Percentiles rank a stretch among this genome's conserved stretches.
Evolutionary conservation across 345 rosid genomes (phyloP).

Genomic region (Lagerstroemia speciosa): DNA sequence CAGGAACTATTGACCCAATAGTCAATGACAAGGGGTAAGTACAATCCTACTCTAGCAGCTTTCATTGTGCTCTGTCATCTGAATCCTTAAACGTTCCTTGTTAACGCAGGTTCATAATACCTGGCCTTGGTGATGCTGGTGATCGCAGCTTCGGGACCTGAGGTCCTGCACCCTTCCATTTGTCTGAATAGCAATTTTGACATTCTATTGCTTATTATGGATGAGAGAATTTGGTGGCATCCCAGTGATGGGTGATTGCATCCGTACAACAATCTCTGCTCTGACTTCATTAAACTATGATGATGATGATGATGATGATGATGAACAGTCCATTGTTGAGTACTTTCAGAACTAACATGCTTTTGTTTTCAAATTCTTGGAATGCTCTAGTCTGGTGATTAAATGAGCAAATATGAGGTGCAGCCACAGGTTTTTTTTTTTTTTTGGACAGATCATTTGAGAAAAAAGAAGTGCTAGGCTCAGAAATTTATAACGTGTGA

Average conservation of each 20-base stretch:
- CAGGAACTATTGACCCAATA: conserved; percentile 80
- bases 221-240: background rate
- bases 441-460: too few relatives aligned
- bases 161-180: too few relatives aligned
- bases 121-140: conserved; percentile 99
- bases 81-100: background rate
- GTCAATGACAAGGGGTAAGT: conserved; percentile 80
- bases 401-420: too few relatives aligned
- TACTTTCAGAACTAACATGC: too few relatives aligned
- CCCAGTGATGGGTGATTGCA: background rate
- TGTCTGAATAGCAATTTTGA: conserved; percentile 5
- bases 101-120: conserved; percentile 62
- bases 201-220: background rate
- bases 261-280: background rate
- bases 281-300: too few relatives aligned
- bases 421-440: too few relatives aligned
- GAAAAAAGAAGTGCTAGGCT: too few relatives aligned
- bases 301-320: too few relatives aligned
- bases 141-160: conserved; percentile 86
- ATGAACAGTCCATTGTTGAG: too few relatives aligned
- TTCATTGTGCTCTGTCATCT: background rate
- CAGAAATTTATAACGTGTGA: too few relatives aligned
- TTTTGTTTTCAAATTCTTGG: too few relatives aligned
- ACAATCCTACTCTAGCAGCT: background rate
- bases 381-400: too few relatives aligned